Percentiles rank a stretch among this genome's conserved stretches.
Evolutionary conservation across 495 filamentous ascomycete genomes (phyloP).

Genomic region (Penicillium dipodomyicola): DNA sequence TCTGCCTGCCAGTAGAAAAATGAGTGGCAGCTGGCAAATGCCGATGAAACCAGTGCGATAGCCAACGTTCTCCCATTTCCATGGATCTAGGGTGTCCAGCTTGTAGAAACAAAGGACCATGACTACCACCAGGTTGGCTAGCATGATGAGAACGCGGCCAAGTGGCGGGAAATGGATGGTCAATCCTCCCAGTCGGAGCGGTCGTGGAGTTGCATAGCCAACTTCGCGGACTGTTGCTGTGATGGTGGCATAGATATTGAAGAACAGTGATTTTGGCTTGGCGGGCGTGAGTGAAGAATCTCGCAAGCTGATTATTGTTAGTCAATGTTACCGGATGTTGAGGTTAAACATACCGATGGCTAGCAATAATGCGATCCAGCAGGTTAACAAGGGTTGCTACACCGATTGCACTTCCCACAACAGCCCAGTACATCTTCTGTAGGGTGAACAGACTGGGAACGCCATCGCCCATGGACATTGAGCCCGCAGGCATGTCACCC

Average conservation of each 20-base stretch:
- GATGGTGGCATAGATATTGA: constrained; percentile 59
- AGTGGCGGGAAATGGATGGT: constrained; percentile 48
- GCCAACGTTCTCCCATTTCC: constrained; percentile 66
- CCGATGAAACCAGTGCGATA: constrained; percentile 76
- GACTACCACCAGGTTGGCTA: constrained; percentile 41
- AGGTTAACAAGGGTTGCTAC: constrained; percentile 51
- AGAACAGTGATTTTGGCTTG: constrained; percentile 58
- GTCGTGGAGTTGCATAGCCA: constrained; percentile 57
- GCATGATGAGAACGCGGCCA: constrained; percentile 36
- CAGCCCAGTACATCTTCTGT: constrained; percentile 59
- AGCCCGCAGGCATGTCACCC: constrained; percentile 37
- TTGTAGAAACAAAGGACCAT: constrained; percentile 46
- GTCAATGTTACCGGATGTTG: not conserved
- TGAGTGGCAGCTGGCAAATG: constrained; percentile 75
- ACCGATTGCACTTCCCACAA: constrained; percentile 56
- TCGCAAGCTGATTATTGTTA: constrained; percentile 21
- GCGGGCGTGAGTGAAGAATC: constrained; percentile 52
- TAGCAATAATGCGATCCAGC: constrained; percentile 41
- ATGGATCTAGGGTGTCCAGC: constrained; percentile 37
- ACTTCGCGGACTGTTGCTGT: constrained; percentile 68
- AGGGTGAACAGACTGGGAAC: constrained; percentile 46
- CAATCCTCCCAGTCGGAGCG: constrained; percentile 47
- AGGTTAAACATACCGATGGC: constrained; percentile 45
- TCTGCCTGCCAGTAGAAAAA: constrained; percentile 79
- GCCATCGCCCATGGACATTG: constrained; percentile 49